A percentile compares a stretch with the other conserved stretches of the same genome.
phyloP scores from a whole-genome alignment of 1,139 yeast species.

The Kazachstania sp. region DNA sequence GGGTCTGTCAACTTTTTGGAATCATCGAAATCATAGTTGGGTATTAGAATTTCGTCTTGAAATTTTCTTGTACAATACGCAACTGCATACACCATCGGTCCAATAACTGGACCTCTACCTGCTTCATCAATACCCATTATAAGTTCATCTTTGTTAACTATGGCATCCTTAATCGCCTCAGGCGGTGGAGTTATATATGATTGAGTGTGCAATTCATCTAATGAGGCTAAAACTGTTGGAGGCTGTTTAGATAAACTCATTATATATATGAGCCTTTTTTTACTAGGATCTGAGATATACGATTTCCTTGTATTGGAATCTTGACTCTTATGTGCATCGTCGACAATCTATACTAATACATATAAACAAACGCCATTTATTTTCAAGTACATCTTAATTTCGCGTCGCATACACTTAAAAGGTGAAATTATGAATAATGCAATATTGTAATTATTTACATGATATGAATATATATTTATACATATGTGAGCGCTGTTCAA shows the following conservation, averaged over 20 bases:
- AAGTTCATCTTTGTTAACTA: slow-evolving; percentile 22
- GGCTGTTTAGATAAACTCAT: slow-evolving; percentile 13
- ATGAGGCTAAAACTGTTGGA: slow-evolving; percentile 23
- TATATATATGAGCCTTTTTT: not conserved
- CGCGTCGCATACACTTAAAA: too few relatives aligned
- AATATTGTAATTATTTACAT: not conserved
- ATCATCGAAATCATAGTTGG: slow-evolving; percentile 76
- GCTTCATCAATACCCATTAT: slow-evolving; percentile 95
- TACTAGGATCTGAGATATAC: not conserved
- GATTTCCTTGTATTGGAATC: not conserved
- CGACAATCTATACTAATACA: too few relatives aligned
- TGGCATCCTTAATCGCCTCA: slow-evolving; percentile 8
- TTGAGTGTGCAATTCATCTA: slow-evolving; percentile 22
- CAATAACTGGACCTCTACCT: slow-evolving; percentile 94
- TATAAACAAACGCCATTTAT: too few relatives aligned
- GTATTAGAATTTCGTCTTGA: slow-evolving; percentile 41
- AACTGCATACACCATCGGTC: slow-evolving; percentile 95
- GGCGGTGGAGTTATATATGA: slow-evolving; percentile 36
- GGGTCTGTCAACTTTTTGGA: slow-evolving; percentile 78
- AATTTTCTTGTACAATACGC: slow-evolving; percentile 62
- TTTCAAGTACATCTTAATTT: too few relatives aligned
- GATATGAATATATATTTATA: not conserved
- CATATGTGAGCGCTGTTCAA: too few relatives aligned
- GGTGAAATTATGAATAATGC: not conserved
- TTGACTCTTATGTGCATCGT: too few relatives aligned